Percentiles rank a stretch among this genome's conserved stretches.
Evolutionary conservation across 2,329 filamentous ascomycete species (phyloP).

Genomic region (Penicillium frequentans): DNA sequence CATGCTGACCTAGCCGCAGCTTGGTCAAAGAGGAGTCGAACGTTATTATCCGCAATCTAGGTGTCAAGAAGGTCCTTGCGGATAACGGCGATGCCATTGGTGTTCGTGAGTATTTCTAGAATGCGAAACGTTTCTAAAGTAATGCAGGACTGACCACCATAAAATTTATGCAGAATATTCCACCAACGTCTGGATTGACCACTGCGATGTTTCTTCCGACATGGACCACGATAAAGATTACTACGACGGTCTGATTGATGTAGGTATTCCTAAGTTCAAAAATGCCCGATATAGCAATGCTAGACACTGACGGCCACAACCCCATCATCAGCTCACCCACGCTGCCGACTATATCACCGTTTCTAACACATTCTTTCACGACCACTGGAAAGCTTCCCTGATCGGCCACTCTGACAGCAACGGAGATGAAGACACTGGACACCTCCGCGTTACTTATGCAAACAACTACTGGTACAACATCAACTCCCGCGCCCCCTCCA

Average conservation of each 20-base stretch:
- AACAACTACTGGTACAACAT: constrained; percentile 67
- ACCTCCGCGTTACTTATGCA: constrained; percentile 64
- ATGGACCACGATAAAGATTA: constrained; percentile 64
- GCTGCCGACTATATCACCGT: constrained; percentile 60
- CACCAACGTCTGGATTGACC: constrained; percentile 65
- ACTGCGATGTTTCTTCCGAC: constrained; percentile 65
- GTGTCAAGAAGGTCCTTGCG: constrained; percentile 58
- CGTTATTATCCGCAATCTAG: constrained; percentile 64
- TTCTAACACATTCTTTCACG: constrained; percentile 54
- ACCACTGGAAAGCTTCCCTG: constrained; percentile 64
- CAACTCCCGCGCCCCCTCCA: constrained; percentile 62
- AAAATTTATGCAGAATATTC: constrained; percentile 21
- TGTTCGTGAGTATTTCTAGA: constrained; percentile 45
- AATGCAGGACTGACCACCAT: not conserved
- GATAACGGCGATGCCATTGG: constrained; percentile 60
- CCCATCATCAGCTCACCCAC: constrained; percentile 50
- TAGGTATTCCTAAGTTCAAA: constrained; percentile 5
- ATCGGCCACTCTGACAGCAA: constrained; percentile 62
- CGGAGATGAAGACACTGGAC: constrained; percentile 58
- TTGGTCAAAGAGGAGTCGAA: constrained; percentile 57
- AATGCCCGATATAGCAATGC: too few species aligned
- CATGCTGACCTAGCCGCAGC: constrained; percentile 30
- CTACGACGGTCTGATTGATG: constrained; percentile 67
- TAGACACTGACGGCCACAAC: not conserved
- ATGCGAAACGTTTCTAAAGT: too few species aligned